Evolutionary conservation across 2,329 filamentous ascomycete genomes (phyloP).

Genomic region (Talaromyces rugulosus): DNA sequence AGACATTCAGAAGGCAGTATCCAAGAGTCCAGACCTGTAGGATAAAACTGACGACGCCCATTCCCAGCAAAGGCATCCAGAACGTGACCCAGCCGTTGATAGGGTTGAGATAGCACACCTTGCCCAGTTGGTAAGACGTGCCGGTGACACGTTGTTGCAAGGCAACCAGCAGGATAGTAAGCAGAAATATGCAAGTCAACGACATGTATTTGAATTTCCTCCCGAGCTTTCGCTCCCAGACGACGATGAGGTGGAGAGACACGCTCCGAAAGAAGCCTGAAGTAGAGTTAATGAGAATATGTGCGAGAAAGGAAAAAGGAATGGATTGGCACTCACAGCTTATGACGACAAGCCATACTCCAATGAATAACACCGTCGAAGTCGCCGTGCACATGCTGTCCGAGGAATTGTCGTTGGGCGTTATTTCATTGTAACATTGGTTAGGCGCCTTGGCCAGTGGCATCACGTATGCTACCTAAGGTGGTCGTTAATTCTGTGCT

Average conservation of each 20-base stretch:
- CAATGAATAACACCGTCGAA: not conserved
- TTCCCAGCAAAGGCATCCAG: not conserved
- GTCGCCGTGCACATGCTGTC: not conserved
- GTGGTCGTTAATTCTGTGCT: not conserved
- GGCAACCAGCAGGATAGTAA: not conserved
- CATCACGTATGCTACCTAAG: not conserved
- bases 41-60: not conserved
- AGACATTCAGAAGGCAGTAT: not conserved
- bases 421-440: not conserved
- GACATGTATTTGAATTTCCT: not conserved
- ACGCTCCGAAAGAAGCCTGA: not conserved
- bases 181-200: not conserved
- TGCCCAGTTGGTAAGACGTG: not conserved
- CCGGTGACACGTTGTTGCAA: not conserved
- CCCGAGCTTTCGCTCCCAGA: not conserved
- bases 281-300: not conserved
- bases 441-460: not conserved
- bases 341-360: not conserved
- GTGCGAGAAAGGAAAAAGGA: not conserved
- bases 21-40: not conserved
- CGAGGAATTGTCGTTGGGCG: not conserved
- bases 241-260: not conserved
- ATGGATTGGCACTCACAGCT: not conserved
- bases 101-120: not conserved
- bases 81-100: not conserved